Conservation (phyloP, 31 red algal genomes). For the Odonthalia washingtoniensis region DNA sequence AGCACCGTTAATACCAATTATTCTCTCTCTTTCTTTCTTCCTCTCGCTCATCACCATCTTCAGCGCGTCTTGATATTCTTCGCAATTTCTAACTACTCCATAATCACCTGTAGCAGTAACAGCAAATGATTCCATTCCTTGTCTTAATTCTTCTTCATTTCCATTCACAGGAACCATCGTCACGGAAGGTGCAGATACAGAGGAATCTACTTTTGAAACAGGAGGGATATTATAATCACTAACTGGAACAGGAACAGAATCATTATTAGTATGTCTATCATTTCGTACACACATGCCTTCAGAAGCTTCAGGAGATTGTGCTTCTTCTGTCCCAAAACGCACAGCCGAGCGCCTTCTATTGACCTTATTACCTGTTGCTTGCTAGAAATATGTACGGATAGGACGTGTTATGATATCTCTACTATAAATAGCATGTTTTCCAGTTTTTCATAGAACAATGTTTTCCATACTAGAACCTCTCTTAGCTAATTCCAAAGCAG, state of each 20-base stretch:
- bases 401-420: slow-evolving; percentile 26
- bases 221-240: background rate
- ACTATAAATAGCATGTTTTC: slow-evolving; percentile 73
- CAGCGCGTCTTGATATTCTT: background rate
- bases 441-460: slow-evolving; percentile 86
- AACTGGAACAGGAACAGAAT: too few species aligned
- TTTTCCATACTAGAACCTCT: slow-evolving; percentile 84
- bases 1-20: slow-evolving; percentile 1
- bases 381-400: background rate
- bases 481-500: slow-evolving; percentile 58
- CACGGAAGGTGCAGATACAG: too few species aligned
- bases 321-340: background rate
- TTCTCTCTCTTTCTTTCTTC: background rate
- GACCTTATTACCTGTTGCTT: background rate
- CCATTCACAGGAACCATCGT: too few species aligned
- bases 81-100: background rate
- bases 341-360: background rate
- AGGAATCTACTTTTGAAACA: too few species aligned
- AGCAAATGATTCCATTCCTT: background rate
- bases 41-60: background rate
- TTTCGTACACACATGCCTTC: background rate
- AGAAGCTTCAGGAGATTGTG: background rate
- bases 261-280: background rate
- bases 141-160: background rate
- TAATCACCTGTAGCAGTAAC: too few species aligned